These are phyloP conservation scores for Cystobasidium onofrii DNA, from an alignment of 768 basidiomycete species.

Conservation along the genomic window DNA sequence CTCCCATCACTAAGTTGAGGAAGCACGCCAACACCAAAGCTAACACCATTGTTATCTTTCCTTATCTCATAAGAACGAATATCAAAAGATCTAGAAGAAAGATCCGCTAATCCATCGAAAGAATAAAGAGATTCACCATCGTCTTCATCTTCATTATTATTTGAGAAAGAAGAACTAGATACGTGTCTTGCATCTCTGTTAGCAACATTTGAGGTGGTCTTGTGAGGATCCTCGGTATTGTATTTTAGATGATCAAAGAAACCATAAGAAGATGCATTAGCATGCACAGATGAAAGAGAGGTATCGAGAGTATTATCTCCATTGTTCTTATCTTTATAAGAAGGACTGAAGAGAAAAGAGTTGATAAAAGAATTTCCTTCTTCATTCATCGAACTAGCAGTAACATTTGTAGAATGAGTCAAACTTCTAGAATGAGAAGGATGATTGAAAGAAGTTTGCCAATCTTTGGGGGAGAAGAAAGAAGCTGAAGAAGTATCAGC, in stretches of 20 bases:
- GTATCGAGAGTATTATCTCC: neutral
- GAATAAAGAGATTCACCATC: neutral
- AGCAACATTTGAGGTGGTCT: neutral
- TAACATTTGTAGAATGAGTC: neutral
- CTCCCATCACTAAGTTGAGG: neutral
- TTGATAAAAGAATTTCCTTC: neutral
- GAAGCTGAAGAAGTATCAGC: too few relatives aligned
- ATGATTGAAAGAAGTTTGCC: neutral
- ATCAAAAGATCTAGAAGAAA: neutral
- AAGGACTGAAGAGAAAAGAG: neutral
- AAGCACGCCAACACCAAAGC: too few relatives aligned
- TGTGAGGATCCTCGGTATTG: too few relatives aligned
- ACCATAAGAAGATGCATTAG: neutral
- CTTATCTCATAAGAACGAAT: neutral
- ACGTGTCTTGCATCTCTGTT: neutral
- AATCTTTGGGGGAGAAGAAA: neutral
- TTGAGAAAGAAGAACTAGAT: too few relatives aligned
- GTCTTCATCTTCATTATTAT: too few relatives aligned
- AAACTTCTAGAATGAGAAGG: neutral
- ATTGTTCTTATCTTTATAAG: neutral
- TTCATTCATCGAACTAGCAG: neutral
- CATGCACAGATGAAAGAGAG: neutral
- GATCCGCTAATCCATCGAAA: neutral
- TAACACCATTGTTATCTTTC: too few relatives aligned
- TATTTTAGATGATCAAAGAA: too few relatives aligned